phyloP scores from a whole-genome alignment of 257 asterid genomes.

The Gentiana straminea region DNA sequence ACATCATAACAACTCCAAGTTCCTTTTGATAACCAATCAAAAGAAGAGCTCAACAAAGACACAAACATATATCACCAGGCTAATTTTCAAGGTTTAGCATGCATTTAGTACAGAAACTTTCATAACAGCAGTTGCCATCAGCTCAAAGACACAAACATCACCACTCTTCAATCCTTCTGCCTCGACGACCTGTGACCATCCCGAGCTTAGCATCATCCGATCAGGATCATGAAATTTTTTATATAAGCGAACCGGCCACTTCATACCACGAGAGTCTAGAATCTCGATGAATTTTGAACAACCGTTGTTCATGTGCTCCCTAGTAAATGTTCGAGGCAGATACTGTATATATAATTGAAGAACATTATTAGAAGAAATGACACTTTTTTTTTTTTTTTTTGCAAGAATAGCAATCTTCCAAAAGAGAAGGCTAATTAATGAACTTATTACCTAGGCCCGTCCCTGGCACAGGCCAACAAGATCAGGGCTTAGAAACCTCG shows the following conservation, averaged over 20 bases:
- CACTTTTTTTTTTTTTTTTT: too few relatives aligned
- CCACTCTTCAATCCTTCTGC: neutral
- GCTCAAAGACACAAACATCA: slow-evolving; percentile 6
- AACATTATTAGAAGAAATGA: neutral
- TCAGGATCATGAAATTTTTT: too few relatives aligned
- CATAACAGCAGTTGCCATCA: neutral
- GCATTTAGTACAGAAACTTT: too few relatives aligned
- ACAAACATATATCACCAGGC: too few relatives aligned
- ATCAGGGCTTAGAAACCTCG: too few relatives aligned
- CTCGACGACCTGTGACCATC: neutral
- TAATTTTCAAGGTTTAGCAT: too few relatives aligned
- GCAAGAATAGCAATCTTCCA: neutral
- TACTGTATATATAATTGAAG: neutral
- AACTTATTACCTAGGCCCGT: too few relatives aligned
- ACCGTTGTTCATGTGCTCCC: neutral
- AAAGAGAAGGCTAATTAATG: neutral
- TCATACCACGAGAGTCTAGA: slow-evolving; percentile 1
- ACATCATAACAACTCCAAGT: too few relatives aligned
- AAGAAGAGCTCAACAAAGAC: too few relatives aligned
- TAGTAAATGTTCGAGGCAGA: neutral
- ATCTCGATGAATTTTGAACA: neutral
- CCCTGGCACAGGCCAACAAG: too few relatives aligned
- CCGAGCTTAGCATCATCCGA: neutral
- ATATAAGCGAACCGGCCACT: neutral
- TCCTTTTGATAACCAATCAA: too few relatives aligned